These are phyloP conservation scores for Pistacia integerrima DNA, from an alignment of 345 rosid species.

Conservation along the genomic window DNA sequence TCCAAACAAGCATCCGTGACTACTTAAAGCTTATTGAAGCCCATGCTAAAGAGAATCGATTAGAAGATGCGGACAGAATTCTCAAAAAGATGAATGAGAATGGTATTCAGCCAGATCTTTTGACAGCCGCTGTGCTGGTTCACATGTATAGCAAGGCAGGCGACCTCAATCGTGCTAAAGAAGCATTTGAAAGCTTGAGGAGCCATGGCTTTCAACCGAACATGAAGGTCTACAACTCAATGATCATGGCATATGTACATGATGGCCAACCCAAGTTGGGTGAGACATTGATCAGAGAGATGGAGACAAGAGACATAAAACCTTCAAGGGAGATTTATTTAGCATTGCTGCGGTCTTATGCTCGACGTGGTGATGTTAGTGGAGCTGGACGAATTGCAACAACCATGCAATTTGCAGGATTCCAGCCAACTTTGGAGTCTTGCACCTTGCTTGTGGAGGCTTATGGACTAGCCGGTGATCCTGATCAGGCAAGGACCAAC, in stretches of 20 bases:
- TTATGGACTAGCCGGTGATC: slow-evolving; percentile 43
- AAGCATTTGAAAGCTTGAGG: slow-evolving; percentile 62
- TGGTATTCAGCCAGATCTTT: slow-evolving; percentile 63
- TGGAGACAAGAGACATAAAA: slow-evolving; percentile 52
- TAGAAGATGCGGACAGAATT: slow-evolving; percentile 77
- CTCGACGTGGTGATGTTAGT: slow-evolving; percentile 44
- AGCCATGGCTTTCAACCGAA: slow-evolving; percentile 70
- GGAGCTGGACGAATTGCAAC: slow-evolving; percentile 49
- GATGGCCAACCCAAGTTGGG: slow-evolving; percentile 55
- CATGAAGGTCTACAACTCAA: slow-evolving; percentile 51
- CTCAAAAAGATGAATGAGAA: slow-evolving; percentile 66
- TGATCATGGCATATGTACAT: slow-evolving; percentile 76
- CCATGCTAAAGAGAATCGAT: slow-evolving; percentile 51
- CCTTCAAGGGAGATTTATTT: slow-evolving; percentile 58
- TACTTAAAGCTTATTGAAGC: slow-evolving; percentile 72
- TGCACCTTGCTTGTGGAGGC: slow-evolving; percentile 68
- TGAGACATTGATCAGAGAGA: slow-evolving; percentile 55
- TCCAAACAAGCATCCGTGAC: slow-evolving; percentile 59
- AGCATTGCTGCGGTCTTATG: slow-evolving; percentile 70
- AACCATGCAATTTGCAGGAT: slow-evolving; percentile 52
- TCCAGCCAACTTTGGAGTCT: slow-evolving; percentile 49
- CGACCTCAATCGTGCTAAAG: slow-evolving; percentile 64
- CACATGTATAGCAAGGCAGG: slow-evolving; percentile 79
- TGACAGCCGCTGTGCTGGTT: slow-evolving; percentile 49
- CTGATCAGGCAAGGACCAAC: slow-evolving; percentile 57